Conservation (phyloP, 2,329 filamentous ascomycete genomes). For the Aspergillus uvarum region DNA sequence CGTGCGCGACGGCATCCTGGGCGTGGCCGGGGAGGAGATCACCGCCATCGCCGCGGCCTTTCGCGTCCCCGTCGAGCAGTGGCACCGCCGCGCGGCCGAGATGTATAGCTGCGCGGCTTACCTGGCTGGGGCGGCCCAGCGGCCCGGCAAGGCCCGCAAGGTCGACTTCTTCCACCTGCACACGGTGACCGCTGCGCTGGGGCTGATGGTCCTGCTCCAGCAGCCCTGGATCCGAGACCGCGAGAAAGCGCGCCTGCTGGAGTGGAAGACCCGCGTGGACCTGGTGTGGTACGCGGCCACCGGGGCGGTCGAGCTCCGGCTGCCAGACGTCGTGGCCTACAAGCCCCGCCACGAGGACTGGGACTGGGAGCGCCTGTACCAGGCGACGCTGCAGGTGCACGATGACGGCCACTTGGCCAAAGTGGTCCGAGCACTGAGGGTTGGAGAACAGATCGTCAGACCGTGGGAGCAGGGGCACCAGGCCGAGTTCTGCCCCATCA, state of each 20-base stretch:
- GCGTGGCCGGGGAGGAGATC: background rate
- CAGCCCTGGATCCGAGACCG: background rate
- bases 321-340: background rate
- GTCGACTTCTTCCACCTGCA: constrained; percentile 9
- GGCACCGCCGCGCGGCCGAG: background rate
- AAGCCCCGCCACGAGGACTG: background rate
- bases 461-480: background rate
- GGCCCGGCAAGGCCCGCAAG: background rate
- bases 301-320: background rate
- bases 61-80: background rate
- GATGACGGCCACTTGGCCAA: constrained; percentile 8
- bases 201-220: background rate
- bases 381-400: background rate
- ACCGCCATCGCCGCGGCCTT: background rate
- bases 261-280: constrained; percentile 5
- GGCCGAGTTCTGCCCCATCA: background rate
- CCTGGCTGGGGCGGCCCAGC: constrained; percentile 1
- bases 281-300: constrained; percentile 1
- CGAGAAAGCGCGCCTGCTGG: constrained; percentile 3
- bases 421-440: background rate
- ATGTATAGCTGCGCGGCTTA: background rate
- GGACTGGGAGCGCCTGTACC: background rate
- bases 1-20: background rate
- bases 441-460: background rate
- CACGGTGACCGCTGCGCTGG: background rate